Base-by-base conservation (phyloP, 73 alveolate species). In the Diophrys sp. region DNA sequence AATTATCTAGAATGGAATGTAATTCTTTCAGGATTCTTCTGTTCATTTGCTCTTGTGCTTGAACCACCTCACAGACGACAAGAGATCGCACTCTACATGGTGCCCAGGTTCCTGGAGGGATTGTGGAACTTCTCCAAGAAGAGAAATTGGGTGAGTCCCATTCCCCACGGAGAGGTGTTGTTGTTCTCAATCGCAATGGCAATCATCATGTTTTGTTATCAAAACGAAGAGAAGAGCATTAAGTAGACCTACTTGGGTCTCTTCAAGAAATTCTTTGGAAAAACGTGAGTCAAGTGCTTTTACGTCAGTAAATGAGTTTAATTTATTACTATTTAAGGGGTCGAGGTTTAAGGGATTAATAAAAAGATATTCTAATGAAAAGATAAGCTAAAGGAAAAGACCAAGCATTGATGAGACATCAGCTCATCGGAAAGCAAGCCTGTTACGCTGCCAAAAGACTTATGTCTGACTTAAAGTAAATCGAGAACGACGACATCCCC, bases 371-470 rank as follows among this genome's bases (percentile, higher is more conserved):
- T 44, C 62, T 44, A 79, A 73, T 44, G 33, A 33, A 80, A 30
- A 24, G 29, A 31, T 70, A 71, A 27, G 93, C 86, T 8, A 86
- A 80, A 80, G 75, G 80, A 54, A 80, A 44, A 67, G 94, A 87
- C 74, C 75, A 74, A 73, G 90, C 88, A 31, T 81, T 87, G 23
- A 72, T 87, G 68, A 75, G 89, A 70, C 68, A 79, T 67, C 75
- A 72, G 77, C 71, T 82, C 18, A 82, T 71, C 74, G 80, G 80
- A 57, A 57, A 56, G 24, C 74, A 79, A 70, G 72, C 80, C 76
- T 89, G 89, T 66, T 87, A 85, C 75, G 93, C 97, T 26, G 85
- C 91, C 56, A 82, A 87, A 72, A 88, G 97, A 70, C 89, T 91
- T 75, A 73, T 82, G 82, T 76, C 74, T 72, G 97, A 91, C 67